Conservation (phyloP, 805 yeast genomes). For the Maudiozyma pseudohumilis region DNA sequence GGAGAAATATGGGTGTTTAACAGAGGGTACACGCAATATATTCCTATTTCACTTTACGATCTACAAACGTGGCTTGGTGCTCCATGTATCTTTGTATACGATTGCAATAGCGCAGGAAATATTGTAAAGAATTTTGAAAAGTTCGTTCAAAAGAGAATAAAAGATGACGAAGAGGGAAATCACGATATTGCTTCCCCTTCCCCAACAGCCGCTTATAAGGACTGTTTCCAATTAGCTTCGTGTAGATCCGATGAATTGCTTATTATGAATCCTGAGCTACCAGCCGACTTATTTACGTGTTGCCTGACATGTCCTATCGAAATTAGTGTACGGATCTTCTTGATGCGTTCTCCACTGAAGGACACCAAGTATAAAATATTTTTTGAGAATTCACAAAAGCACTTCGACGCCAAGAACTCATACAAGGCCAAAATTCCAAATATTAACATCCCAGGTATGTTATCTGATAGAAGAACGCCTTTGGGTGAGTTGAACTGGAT, state of each 20-base stretch:
- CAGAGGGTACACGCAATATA: conserved; percentile 93
- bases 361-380: conserved; percentile 33
- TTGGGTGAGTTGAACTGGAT: conserved; percentile 96
- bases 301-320: conserved; percentile 95
- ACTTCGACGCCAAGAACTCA: conserved; percentile 13
- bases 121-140: conserved; percentile 81
- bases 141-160: conserved; percentile 82
- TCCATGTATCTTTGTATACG: conserved; percentile 90
- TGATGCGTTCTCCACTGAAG: conserved; percentile 67
- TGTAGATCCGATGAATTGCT: conserved; percentile 77
- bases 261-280: conserved; percentile 89
- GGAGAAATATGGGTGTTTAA: conserved; percentile 99
- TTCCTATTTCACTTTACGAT: conserved; percentile 91
- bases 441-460: conserved; percentile 75
- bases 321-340: conserved; percentile 83
- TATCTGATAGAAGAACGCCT: conserved; percentile 90
- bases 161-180: conserved; percentile 62
- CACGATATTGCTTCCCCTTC: conserved; percentile 36
- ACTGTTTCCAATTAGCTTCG: conserved; percentile 89
- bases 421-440: conserved; percentile 26
- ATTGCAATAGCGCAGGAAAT: conserved; percentile 90
- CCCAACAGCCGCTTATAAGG: conserved; percentile 47
- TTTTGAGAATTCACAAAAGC: conserved; percentile 24
- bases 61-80: conserved; percentile 97
- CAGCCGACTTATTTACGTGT: conserved; percentile 92